phyloP scores from a whole-genome alignment of 805 yeast genomes.

The Candida fluviatilis region DNA sequence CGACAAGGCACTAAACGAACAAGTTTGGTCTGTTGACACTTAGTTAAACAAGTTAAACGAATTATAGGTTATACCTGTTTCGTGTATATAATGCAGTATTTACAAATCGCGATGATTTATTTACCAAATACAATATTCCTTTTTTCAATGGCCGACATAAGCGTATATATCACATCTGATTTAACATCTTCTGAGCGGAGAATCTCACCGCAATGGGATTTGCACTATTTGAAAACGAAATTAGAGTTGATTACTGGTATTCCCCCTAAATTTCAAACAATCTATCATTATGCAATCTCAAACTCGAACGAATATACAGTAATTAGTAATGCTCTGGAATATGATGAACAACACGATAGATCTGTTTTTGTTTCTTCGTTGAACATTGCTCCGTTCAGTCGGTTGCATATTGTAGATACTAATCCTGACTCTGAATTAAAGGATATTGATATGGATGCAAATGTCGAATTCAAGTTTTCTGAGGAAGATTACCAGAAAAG shows the following conservation, averaged over 20 bases:
- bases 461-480: conserved; percentile 42
- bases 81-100: no score
- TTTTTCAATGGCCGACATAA: conserved; percentile 44
- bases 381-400: conserved; percentile 34
- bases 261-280: conserved; percentile 50
- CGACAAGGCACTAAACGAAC: no score
- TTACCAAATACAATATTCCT: no score
- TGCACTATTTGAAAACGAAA: conserved; percentile 47
- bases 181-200: conserved; percentile 68
- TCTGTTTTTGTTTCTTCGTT: conserved; percentile 17
- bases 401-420: conserved; percentile 57
- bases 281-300: conserved; percentile 42
- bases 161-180: conserved; percentile 57
- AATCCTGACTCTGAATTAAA: conserved; percentile 50
- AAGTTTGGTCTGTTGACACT: no score
- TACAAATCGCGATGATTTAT: no score
- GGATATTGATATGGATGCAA: conserved; percentile 22
- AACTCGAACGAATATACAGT: conserved; percentile 32
- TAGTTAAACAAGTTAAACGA: no score
- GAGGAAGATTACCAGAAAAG: conserved; percentile 61
- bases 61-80: no score
- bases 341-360: conserved; percentile 13
- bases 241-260: conserved; percentile 75
- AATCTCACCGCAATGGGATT: conserved; percentile 58
- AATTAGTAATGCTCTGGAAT: conserved; percentile 14